Conservation (phyloP, 306 rosid genomes). For the Gynostemma pentaphyllum region DNA sequence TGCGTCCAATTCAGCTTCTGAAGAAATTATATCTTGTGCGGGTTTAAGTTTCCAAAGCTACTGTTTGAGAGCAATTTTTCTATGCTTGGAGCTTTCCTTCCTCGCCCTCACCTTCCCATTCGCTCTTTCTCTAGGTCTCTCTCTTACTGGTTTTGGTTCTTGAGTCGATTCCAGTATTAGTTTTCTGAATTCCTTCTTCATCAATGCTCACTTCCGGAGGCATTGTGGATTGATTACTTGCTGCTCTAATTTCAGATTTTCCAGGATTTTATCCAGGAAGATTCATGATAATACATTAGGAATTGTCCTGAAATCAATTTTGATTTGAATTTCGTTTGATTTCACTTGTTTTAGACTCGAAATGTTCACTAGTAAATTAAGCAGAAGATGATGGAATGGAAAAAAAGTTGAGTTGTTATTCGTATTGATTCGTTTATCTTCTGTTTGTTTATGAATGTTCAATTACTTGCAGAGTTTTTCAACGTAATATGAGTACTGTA, state of each 20-base stretch:
- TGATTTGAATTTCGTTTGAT: background rate
- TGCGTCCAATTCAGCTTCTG: too few species aligned
- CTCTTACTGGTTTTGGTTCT: background rate
- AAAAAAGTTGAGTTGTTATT: background rate
- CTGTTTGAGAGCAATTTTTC: too few species aligned
- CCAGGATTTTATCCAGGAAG: background rate
- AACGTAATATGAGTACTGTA: conserved; percentile 39
- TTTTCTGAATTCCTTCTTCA: background rate
- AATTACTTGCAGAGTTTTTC: conserved; percentile 16
- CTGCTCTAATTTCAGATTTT: background rate
- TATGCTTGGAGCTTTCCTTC: background rate
- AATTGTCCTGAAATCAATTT: background rate
- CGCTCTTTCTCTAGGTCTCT: background rate
- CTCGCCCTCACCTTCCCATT: background rate
- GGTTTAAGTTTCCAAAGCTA: too few species aligned
- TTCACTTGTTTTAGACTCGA: background rate
- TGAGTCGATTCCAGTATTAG: background rate
- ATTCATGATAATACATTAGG: background rate
- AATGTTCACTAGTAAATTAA: background rate
- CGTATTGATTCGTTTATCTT: background rate
- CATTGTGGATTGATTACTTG: background rate
- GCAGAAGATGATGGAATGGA: background rate
- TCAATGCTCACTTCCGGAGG: background rate
- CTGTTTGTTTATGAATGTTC: background rate
- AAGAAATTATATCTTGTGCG: too few species aligned